Evolutionary conservation across 139 green algal species (phyloP).

Genomic region (Spirogloea muscicola): DNA sequence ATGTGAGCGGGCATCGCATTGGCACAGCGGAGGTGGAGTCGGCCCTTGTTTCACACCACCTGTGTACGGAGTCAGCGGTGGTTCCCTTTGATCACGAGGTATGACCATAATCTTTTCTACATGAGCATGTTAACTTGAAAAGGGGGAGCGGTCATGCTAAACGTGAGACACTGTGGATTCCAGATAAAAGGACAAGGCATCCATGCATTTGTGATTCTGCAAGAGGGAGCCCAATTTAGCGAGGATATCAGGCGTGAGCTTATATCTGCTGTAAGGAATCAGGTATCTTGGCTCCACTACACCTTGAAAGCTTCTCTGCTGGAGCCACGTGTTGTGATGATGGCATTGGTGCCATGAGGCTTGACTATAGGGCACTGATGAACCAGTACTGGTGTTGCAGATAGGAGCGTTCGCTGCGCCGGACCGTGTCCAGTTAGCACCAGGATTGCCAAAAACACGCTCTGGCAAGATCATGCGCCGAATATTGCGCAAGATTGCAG

Average conservation of each 20-base stretch:
- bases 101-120: too few species aligned
- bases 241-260: slow-evolving; percentile 67
- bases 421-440: slow-evolving; percentile 87
- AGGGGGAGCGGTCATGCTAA: too few species aligned
- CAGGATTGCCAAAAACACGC: slow-evolving; percentile 51
- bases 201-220: slow-evolving; percentile 50
- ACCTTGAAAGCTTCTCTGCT: too few species aligned
- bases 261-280: slow-evolving; percentile 6
- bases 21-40: slow-evolving; percentile 57
- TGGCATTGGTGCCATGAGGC: background rate
- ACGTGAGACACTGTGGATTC: too few species aligned
- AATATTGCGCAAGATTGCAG: slow-evolving; percentile 73
- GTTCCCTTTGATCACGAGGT: slow-evolving; percentile 46
- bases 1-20: slow-evolving; percentile 64
- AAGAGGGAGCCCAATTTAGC: slow-evolving; percentile 12
- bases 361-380: background rate
- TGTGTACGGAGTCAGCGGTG: slow-evolving; percentile 44
- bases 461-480: slow-evolving; percentile 86
- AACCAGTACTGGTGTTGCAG: too few species aligned
- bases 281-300: too few species aligned
- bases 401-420: slow-evolving; percentile 80
- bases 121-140: too few species aligned
- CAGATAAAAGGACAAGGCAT: slow-evolving; percentile 50
- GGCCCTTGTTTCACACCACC: slow-evolving; percentile 42
- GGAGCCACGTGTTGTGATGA: too few species aligned